Base-by-base conservation (phyloP, 139 green algal species). In the Picochlorum costavermella region DNA sequence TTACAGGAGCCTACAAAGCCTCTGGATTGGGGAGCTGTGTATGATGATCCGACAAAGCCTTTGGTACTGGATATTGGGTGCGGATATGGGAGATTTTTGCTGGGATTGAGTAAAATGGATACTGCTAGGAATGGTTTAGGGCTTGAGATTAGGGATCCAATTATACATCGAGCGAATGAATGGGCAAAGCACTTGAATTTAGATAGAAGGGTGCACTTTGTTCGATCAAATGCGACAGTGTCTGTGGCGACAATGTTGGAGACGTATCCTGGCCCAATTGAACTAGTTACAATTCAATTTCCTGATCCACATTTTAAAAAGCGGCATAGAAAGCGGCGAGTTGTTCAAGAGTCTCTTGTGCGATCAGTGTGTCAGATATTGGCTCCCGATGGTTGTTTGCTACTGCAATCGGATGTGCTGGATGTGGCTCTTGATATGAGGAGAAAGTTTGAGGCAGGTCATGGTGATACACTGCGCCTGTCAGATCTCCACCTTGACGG, bases 221-320 rank as follows among this genome's bases (percentile, higher is more conserved):
- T 81, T 3, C 60, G 79, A 50, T 69, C 77, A 37, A 96, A 96
- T 67, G 89, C 83, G n/a, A 96, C 85, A 14, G 68, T 94, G 1
- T 84, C 71, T 1, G 62, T 93, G 30, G 50, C 67, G 14, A 59
- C 45, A 48, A 76, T 93, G 45, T 63, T 94, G 66, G 28, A 37
- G 0, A 63, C 44, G 56, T 95, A 92, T 72, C 85, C 85, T 12
- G 86, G 81, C 2, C 60, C 64, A 4, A 30, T 96, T n/a, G 55
- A 67, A 14, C 68, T 78, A 4, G 68, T 79, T 12, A 69, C 62
- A 29, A 65, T 84, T 65, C 90, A 96, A 77, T 96, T 89, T 71
- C 90, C 90, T 3, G 89, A 95, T 64, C 90, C 90, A 0, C 89
- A 95, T 73, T 96, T 94, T 69, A 96, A 96, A 71, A 79, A 76